Evolutionary conservation across 352 stramenopile species (phyloP).

Genomic region (Globisporangium acanthophoron): DNA sequence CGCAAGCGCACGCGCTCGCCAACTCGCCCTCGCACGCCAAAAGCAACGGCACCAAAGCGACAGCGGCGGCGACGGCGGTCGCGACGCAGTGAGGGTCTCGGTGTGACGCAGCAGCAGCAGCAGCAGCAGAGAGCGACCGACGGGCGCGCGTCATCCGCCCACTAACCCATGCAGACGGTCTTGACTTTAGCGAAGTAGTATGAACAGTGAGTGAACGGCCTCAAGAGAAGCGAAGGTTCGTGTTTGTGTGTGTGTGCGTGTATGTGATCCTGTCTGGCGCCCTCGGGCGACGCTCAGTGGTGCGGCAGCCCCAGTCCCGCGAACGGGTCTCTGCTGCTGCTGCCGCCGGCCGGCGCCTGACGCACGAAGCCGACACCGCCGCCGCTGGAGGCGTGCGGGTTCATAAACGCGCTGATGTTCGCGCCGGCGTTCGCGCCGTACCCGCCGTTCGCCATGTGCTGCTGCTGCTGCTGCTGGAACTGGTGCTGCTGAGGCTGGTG

Average conservation of each 20-base stretch:
- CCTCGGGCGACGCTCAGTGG: constrained; percentile 11
- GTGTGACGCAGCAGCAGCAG: neutral
- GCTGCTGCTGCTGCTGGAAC: constrained; percentile 18
- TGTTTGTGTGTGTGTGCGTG: too few relatives aligned
- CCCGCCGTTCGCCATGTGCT: constrained; percentile 22
- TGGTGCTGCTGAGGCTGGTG: constrained; percentile 22
- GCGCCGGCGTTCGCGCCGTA: constrained; percentile 17
- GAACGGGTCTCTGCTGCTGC: constrained; percentile 51
- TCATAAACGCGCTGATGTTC: constrained; percentile 44
- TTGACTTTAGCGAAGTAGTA: too few relatives aligned
- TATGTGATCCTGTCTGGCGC: too few relatives aligned
- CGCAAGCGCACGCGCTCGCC: constrained; percentile 12
- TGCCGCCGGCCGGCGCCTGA: constrained; percentile 14
- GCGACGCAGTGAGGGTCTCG: constrained; percentile 20
- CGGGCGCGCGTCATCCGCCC: too few relatives aligned
- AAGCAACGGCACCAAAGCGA: constrained; percentile 6
- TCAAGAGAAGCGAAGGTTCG: too few relatives aligned
- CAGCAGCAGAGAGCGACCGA: constrained; percentile 11
- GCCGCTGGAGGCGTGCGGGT: constrained; percentile 20
- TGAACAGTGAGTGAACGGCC: neutral
- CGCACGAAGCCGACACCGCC: constrained; percentile 2
- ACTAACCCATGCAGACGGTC: too few relatives aligned
- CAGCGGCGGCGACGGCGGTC: constrained; percentile 10
- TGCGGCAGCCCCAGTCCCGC: constrained; percentile 62
- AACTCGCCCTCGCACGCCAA: constrained; percentile 14